Conservation (phyloP, 441 rosid genomes). For the Mallotus japonicus region DNA sequence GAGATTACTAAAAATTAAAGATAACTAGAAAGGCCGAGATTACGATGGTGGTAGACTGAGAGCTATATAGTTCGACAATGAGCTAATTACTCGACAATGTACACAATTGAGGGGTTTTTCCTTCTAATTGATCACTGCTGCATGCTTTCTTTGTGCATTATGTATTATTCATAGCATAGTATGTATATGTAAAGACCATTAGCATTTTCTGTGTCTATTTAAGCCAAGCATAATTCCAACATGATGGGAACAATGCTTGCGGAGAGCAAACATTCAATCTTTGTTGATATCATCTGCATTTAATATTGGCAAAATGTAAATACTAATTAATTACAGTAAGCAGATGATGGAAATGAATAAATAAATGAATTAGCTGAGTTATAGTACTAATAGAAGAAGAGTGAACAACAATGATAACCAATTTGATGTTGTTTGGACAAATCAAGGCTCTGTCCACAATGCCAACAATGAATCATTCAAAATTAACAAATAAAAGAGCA, state of each 20-base stretch:
- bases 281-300: too few species aligned
- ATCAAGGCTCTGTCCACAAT: conserved; percentile 38
- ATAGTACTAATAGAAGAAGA: conserved; percentile 51
- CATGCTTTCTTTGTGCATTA: neutral
- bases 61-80: neutral
- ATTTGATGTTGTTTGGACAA: conserved; percentile 75
- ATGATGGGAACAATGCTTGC: neutral
- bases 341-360: too few species aligned
- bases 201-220: neutral
- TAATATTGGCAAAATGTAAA: too few species aligned
- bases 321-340: too few species aligned
- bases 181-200: neutral
- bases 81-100: neutral
- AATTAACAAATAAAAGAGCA: too few species aligned
- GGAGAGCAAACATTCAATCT: too few species aligned
- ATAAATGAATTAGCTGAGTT: neutral
- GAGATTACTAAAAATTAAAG: too few species aligned
- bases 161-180: neutral
- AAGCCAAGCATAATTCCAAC: neutral
- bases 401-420: conserved; percentile 56
- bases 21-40: too few species aligned
- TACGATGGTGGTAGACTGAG: conserved; percentile 29
- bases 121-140: neutral
- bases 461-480: too few species aligned
- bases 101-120: conserved; percentile 7